Base-by-base conservation (phyloP, 2,329 filamentous ascomycete genomes). In the Orbilia blumenaviensis region DNA sequence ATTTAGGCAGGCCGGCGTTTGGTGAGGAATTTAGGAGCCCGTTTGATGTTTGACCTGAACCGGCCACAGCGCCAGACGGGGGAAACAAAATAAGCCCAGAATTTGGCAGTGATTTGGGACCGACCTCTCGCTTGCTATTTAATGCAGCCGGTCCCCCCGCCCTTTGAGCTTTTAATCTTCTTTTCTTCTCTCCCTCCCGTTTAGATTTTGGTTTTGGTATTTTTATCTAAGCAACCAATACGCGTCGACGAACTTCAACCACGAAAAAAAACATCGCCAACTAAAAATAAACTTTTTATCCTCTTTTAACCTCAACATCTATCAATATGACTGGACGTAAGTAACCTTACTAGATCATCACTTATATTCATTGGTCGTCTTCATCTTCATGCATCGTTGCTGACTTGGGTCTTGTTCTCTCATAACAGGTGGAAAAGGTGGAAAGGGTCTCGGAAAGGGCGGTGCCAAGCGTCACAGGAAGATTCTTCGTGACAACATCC, bases 401-500 rank as follows among this genome's bases (percentile, higher is more conserved):
- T 89, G 82, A 89, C 86, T 80, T 81, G 81, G 81, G 77, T 80
- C 25, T 68, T 44, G n/a, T n/a, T n/a, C 74, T 78, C 78, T 78
- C 80, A 77, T 78, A 81, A n/a, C 81, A 95, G 92, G 92, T 85
- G 93, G 93, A 85, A 96, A 96, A 87, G 93, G 93, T 86, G 94
- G 94, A 84, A 97, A 97, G 90, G 94, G 93, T 85, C 93, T 97
- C 86, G 94, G 94, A 85, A 97, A 97, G 90, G 94, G 94, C 81
- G 94, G 94, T 85, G 94, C 94, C 86, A 98, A 97, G 92, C 94
- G 94, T 86, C 94, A 97, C 88, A 91, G 94, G 83, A 97, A 97
- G 92, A 97, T 97, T 88, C 89, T 97, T 85, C 93, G 94, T 86
- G 94, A 97, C 91, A 97, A 97, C 92, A 97, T 97, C 84, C 94